Evolutionary conservation across 805 yeast genomes (phyloP).

Genomic region (Saturnispora zaruensis): DNA sequence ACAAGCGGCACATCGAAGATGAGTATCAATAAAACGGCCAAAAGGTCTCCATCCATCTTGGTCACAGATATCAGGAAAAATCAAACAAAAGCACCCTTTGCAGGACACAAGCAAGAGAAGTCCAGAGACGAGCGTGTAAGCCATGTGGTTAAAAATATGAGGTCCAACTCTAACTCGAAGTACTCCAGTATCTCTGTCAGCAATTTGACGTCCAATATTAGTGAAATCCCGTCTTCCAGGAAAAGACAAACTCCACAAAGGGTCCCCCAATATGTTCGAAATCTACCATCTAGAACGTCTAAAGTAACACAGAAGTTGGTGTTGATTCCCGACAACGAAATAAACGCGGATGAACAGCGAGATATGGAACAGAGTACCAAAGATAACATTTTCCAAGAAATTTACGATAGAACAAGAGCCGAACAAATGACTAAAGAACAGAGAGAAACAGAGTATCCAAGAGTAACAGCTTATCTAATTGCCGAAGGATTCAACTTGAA

Average conservation of each 20-base stretch:
- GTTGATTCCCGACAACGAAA: constrained; percentile 60
- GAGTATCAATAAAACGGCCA: constrained; percentile 33
- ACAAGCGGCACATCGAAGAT: neutral
- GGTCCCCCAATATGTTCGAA: constrained; percentile 43
- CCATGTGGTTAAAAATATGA: constrained; percentile 13
- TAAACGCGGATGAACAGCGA: constrained; percentile 7
- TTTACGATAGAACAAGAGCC: constrained; percentile 32
- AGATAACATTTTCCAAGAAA: constrained; percentile 28
- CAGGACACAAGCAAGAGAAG: constrained; percentile 42
- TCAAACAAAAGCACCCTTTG: constrained; percentile 62
- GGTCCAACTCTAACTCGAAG: constrained; percentile 27
- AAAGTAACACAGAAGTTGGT: constrained; percentile 82
- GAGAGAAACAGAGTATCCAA: constrained; percentile 55
- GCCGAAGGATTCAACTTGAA: constrained; percentile 72
- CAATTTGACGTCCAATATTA: constrained; percentile 62
- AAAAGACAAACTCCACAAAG: constrained; percentile 24
- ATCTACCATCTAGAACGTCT: constrained; percentile 67
- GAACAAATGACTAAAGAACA: constrained; percentile 52
- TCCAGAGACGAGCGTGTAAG: constrained; percentile 14
- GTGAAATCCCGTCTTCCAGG: constrained; percentile 82
- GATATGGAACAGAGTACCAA: constrained; percentile 23
- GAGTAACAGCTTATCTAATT: constrained; percentile 88
- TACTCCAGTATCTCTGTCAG: constrained; percentile 79
- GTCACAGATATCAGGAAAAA: constrained; percentile 79
- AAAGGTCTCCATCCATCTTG: constrained; percentile 84